Conservation (phyloP, 148 eudicot genomes). For the Arbutus unedo region DNA sequence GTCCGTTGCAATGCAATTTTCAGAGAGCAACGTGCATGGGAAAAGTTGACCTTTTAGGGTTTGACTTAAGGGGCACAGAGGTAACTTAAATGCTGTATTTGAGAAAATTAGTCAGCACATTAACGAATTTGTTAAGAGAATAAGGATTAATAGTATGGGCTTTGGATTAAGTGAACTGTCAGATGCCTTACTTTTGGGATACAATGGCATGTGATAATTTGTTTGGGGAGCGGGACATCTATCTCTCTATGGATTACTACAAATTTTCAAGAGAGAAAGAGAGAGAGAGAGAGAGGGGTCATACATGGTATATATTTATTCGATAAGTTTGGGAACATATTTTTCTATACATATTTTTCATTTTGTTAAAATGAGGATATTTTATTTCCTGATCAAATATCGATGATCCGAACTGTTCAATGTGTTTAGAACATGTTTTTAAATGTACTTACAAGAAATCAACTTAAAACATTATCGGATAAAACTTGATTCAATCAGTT, state of each 20-base stretch:
- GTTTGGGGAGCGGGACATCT: slow-evolving; percentile 7
- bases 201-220: slow-evolving; percentile 10
- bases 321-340: too few species aligned
- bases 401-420: too few species aligned
- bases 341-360: too few species aligned
- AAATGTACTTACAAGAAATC: too few species aligned
- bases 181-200: slow-evolving; percentile 14
- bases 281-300: too few species aligned
- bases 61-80: background rate
- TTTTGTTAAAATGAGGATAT: too few species aligned
- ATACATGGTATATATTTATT: too few species aligned
- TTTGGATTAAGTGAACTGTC: slow-evolving; percentile 6
- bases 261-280: too few species aligned
- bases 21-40: background rate
- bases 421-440: too few species aligned
- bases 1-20: background rate
- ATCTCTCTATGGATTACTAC: background rate
- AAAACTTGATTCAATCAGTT: too few species aligned
- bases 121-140: background rate
- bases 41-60: background rate
- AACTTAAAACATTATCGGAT: too few species aligned
- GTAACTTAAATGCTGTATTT: background rate
- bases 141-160: background rate
- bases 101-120: background rate
- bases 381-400: too few species aligned